phyloP scores from a whole-genome alignment of 495 filamentous ascomycete species.

The Aspergillus wentii region DNA sequence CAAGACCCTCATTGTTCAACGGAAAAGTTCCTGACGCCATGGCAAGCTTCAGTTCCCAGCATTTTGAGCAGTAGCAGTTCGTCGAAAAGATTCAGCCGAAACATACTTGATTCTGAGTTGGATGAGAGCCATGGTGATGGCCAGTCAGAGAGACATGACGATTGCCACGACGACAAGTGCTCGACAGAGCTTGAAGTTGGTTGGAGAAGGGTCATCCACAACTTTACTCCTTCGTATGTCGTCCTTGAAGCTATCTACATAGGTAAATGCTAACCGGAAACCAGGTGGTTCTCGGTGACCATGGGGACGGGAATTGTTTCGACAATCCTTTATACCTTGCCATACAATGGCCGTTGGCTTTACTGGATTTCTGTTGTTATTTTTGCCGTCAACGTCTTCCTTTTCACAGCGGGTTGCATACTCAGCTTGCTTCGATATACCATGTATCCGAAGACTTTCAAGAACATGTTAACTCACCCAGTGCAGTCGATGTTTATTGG shows the following conservation, averaged over 20 bases:
- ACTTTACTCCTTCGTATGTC: conserved; percentile 35
- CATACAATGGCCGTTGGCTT: conserved; percentile 43
- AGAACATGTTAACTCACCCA: conserved; percentile 46
- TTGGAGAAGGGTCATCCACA: conserved; percentile 27
- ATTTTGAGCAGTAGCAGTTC: too few species aligned
- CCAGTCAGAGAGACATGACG: too few species aligned
- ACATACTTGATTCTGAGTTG: too few species aligned
- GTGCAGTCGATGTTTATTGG: conserved; percentile 50
- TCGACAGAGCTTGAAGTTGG: too few species aligned
- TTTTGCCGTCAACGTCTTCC: conserved; percentile 43
- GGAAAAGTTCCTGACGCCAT: too few species aligned
- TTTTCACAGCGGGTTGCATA: conserved; percentile 29
- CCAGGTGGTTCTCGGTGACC: conserved; percentile 35
- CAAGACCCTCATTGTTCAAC: too few species aligned
- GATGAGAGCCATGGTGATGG: too few species aligned
- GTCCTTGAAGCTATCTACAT: not conserved
- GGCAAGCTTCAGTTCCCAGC: too few species aligned
- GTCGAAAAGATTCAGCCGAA: too few species aligned
- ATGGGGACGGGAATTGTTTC: conserved; percentile 60
- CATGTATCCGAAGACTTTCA: conserved; percentile 46
- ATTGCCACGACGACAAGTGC: too few species aligned
- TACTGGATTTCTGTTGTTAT: conserved; percentile 42
- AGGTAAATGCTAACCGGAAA: conserved; percentile 1
- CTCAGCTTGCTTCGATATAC: conserved; percentile 45
- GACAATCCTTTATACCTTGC: conserved; percentile 47